Evolutionary conservation across 2,329 filamentous ascomycete species (phyloP).

Genomic region (Fusarium zealandicum): DNA sequence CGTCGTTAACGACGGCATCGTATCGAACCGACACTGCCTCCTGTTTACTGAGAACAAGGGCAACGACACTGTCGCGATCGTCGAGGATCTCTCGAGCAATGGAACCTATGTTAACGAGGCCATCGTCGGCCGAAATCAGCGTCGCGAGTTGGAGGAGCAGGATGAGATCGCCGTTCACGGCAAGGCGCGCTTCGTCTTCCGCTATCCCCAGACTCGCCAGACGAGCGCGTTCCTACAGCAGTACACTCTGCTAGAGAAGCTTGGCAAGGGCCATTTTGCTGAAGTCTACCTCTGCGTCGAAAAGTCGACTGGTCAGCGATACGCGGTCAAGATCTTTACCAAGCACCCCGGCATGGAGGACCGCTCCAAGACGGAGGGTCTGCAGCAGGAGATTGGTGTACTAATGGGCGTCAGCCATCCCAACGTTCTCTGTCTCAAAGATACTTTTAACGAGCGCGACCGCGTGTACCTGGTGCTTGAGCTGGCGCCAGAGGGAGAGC

Average conservation of each 20-base stretch:
- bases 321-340: slow-evolving; percentile 94
- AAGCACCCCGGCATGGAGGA: slow-evolving; percentile 85
- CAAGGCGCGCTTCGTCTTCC: slow-evolving; percentile 87
- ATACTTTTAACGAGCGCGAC: slow-evolving; percentile 90
- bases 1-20: slow-evolving; percentile 76
- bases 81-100: slow-evolving; percentile 95
- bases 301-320: slow-evolving; percentile 80
- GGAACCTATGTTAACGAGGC: slow-evolving; percentile 96
- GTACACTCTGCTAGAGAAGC: slow-evolving; percentile 82
- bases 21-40: slow-evolving; percentile 86
- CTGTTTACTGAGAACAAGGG: slow-evolving; percentile 69
- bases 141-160: slow-evolving; percentile 84
- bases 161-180: slow-evolving; percentile 91
- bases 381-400: slow-evolving; percentile 96
- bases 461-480: slow-evolving; percentile 92
- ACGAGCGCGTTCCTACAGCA: slow-evolving; percentile 84
- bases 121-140: slow-evolving; percentile 88
- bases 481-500: slow-evolving; percentile 87
- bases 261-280: slow-evolving; percentile 95
- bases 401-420: slow-evolving; percentile 97
- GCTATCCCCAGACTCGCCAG: slow-evolving; percentile 79
- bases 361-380: slow-evolving; percentile 79
- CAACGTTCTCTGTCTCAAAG: slow-evolving; percentile 90
- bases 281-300: slow-evolving; percentile 92
- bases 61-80: slow-evolving; percentile 70